Conservation (phyloP, 1,284 basidiomycete species). For the Rhodofomes roseus region DNA sequence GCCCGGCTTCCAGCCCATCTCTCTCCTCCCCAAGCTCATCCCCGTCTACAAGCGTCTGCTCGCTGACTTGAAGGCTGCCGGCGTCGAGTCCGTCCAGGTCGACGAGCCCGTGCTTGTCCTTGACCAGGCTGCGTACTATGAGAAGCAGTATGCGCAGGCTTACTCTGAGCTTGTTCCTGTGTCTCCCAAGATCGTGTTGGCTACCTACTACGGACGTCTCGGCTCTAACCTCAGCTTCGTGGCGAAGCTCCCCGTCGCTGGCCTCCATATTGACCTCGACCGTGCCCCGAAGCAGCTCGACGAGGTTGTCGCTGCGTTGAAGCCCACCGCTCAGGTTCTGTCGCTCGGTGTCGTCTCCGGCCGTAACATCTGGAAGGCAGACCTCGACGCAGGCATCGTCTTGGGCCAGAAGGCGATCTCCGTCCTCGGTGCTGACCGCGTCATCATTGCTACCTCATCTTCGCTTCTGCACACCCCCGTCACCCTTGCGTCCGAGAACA, state of each 20-base stretch:
- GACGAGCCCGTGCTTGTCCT: slow-evolving; percentile 97
- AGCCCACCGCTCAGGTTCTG: slow-evolving; percentile 76
- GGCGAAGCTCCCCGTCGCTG: slow-evolving; percentile 90
- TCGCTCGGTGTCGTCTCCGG: slow-evolving; percentile 98
- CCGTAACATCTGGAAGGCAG: slow-evolving; percentile 99
- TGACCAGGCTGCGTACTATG: slow-evolving; percentile 79
- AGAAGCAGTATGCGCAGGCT: slow-evolving; percentile 78
- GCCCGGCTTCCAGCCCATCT: slow-evolving; percentile 86
- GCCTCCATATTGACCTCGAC: slow-evolving; percentile 96
- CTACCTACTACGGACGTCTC: slow-evolving; percentile 96
- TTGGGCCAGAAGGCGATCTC: slow-evolving; percentile 84
- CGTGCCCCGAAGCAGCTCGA: slow-evolving; percentile 92
- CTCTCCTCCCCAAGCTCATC: slow-evolving; percentile 86
- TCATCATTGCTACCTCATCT: slow-evolving; percentile 94
- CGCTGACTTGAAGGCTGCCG: slow-evolving; percentile 87
- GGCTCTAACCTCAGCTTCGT: slow-evolving; percentile 90
- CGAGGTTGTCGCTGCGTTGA: slow-evolving; percentile 79
- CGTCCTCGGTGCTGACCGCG: slow-evolving; percentile 80
- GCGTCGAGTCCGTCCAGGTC: slow-evolving; percentile 93
- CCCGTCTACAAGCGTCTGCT: slow-evolving; percentile 94
- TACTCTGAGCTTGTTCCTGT: slow-evolving; percentile 84
- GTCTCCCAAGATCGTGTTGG: slow-evolving; percentile 88
- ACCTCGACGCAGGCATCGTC: slow-evolving; percentile 84
- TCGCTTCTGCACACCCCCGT: slow-evolving; percentile 99
- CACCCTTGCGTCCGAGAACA: slow-evolving; percentile 90